Percentiles rank a stretch among this genome's conserved stretches.
These are phyloP conservation scores for Cetradonia linearis DNA, from an alignment of 495 filamentous ascomycete species.

Conservation along the genomic window DNA sequence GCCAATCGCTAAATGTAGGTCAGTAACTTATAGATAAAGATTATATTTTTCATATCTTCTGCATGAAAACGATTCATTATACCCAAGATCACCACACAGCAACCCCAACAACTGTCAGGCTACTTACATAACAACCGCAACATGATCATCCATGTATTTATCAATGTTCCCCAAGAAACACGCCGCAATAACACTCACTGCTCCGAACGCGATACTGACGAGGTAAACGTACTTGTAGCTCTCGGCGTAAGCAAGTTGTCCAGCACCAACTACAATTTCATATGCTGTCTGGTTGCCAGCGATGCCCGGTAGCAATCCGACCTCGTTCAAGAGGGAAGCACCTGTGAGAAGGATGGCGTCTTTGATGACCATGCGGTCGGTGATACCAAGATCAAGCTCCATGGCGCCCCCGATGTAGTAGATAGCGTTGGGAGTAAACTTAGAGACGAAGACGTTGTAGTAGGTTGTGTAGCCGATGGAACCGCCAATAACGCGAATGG, in stretches of 20 bases:
- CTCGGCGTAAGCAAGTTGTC: slow-evolving; percentile 51
- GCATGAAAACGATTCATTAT: not conserved
- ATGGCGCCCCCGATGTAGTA: slow-evolving; percentile 47
- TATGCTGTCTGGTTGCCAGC: slow-evolving; percentile 43
- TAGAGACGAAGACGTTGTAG: slow-evolving; percentile 64
- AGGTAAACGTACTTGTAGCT: slow-evolving; percentile 61
- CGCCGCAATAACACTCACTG: slow-evolving; percentile 50
- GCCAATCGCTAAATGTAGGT: no score
- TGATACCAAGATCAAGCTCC: slow-evolving; percentile 44
- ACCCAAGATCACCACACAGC: not conserved
- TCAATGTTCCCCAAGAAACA: slow-evolving; percentile 53
- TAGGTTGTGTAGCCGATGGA: slow-evolving; percentile 63
- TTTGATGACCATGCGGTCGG: slow-evolving; percentile 31
- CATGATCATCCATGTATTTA: slow-evolving; percentile 59
- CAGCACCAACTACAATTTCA: slow-evolving; percentile 49
- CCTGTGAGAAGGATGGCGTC: slow-evolving; percentile 50
- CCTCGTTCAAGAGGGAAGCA: slow-evolving; percentile 42
- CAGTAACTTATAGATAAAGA: no score
- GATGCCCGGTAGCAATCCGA: slow-evolving; percentile 48
- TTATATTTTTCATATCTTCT: not conserved
- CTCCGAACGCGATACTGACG: slow-evolving; percentile 58
- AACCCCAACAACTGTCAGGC: not conserved
- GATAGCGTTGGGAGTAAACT: slow-evolving; percentile 45
- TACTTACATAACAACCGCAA: slow-evolving; percentile 49
- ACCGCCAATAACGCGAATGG: slow-evolving; percentile 61